phyloP scores from a whole-genome alignment of 768 basidiomycete genomes.

The Boletellus sp. region DNA sequence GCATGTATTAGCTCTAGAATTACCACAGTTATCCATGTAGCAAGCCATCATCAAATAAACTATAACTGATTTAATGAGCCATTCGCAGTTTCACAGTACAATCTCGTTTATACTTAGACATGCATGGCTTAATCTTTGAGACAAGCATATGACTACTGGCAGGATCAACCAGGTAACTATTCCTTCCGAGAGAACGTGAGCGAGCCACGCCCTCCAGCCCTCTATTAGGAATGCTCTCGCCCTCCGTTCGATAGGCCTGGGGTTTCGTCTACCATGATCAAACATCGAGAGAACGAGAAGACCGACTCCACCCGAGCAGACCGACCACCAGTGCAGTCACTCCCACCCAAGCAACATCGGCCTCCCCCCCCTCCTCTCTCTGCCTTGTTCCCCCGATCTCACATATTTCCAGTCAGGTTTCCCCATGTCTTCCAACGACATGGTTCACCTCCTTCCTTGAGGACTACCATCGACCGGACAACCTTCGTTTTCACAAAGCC shows the following conservation, averaged over 20 bases:
- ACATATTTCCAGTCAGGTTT: neutral
- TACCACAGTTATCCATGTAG: conserved; percentile 80
- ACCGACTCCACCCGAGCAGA: too few relatives aligned
- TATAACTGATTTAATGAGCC: conserved; percentile 83
- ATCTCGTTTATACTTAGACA: conserved; percentile 73
- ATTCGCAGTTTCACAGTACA: conserved; percentile 78
- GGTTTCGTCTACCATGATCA: neutral
- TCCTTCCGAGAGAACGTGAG: neutral
- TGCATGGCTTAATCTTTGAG: conserved; percentile 83
- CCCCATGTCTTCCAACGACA: neutral
- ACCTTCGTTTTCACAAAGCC: too few relatives aligned
- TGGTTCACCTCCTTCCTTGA: neutral
- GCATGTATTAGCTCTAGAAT: conserved; percentile 78
- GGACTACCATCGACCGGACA: neutral
- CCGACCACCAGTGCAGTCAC: too few relatives aligned
- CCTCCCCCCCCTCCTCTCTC: neutral
- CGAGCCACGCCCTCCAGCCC: too few relatives aligned
- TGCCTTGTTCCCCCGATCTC: conserved; percentile 2
- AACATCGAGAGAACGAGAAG: too few relatives aligned
- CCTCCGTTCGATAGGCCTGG: conserved; percentile 49
- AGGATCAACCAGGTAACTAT: conserved; percentile 83
- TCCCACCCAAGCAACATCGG: too few relatives aligned
- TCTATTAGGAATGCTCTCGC: too few relatives aligned
- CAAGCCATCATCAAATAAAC: conserved; percentile 74
- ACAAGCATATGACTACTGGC: conserved; percentile 84